phyloP scores from a whole-genome alignment of 192 early-diverging fungal species.

The Spinellus fusiger region DNA sequence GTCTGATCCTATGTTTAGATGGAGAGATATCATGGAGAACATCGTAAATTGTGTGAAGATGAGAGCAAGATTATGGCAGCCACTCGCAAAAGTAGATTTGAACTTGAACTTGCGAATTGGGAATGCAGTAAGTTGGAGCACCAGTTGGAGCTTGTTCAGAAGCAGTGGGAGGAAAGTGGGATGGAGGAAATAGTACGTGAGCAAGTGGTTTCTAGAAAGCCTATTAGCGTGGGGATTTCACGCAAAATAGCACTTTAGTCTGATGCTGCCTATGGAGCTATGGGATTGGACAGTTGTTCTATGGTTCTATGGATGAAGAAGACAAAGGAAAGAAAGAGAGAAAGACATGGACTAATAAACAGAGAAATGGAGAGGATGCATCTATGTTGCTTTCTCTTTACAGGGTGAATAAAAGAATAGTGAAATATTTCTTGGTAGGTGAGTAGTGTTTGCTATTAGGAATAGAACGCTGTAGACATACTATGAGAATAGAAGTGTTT shows the following conservation, averaged over 20 bases:
- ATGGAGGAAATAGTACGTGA: slow-evolving; percentile 16
- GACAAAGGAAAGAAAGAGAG: neutral
- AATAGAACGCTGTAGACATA: too few species aligned
- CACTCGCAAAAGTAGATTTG: slow-evolving; percentile 19
- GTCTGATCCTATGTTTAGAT: neutral
- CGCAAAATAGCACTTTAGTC: neutral
- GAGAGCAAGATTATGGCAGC: slow-evolving; percentile 13
- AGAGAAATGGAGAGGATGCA: neutral
- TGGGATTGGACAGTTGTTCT: too few species aligned
- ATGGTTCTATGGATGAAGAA: neutral
- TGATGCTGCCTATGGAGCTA: too few species aligned
- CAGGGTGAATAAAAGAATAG: too few species aligned
- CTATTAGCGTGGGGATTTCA: neutral
- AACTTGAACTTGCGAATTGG: slow-evolving; percentile 24
- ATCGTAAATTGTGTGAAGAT: slow-evolving; percentile 13
- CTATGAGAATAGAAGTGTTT: too few species aligned
- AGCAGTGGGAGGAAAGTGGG: slow-evolving; percentile 25
- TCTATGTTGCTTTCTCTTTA: too few species aligned
- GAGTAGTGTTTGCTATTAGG: too few species aligned
- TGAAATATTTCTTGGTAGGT: too few species aligned
- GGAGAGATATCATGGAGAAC: slow-evolving; percentile 25
- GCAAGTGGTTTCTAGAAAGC: neutral
- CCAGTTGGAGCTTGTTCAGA: slow-evolving; percentile 27
- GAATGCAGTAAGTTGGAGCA: slow-evolving; percentile 26
- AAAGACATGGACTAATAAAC: neutral